Conservation (phyloP, 148 eudicot species). For the Tetragonia tetragonoides region DNA sequence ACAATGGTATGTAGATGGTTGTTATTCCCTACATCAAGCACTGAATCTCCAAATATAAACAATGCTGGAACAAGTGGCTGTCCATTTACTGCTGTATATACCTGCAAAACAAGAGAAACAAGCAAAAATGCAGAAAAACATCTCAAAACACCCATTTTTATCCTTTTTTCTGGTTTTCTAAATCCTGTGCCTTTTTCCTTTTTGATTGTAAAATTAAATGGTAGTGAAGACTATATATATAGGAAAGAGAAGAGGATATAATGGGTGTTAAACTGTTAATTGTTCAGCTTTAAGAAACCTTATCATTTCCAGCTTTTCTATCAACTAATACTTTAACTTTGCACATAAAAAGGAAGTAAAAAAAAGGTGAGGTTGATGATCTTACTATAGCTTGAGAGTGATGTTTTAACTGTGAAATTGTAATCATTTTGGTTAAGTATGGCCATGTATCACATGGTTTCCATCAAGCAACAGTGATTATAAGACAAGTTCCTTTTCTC, state of each 20-base stretch:
- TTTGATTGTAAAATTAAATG: constrained; percentile 11
- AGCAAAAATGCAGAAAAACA: not conserved
- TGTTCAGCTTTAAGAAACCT: not conserved
- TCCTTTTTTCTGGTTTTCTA: not conserved
- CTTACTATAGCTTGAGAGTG: constrained; percentile 10
- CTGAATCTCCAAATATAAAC: constrained; percentile 86
- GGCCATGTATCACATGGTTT: not conserved
- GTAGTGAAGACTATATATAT: constrained; percentile 4
- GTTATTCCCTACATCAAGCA: constrained; percentile 81
- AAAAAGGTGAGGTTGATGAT: not conserved
- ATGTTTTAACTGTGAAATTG: constrained; percentile 26
- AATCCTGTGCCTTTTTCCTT: not conserved
- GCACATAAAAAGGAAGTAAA: not conserved
- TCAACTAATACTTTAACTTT: not conserved
- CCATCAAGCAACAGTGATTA: constrained; percentile 1
- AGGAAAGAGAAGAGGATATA: not conserved
- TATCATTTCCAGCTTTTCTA: constrained; percentile 5
- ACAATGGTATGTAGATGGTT: constrained; percentile 64
- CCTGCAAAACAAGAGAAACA: not conserved
- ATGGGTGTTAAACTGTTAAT: not conserved
- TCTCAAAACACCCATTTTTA: constrained; percentile 10
- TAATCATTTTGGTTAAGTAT: not conserved
- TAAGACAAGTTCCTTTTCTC: not conserved
- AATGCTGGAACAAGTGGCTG: constrained; percentile 85
- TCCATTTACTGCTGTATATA: constrained; percentile 30